phyloP scores from a whole-genome alignment of 2,329 filamentous ascomycete genomes.

The Fusarium verticillioides region DNA sequence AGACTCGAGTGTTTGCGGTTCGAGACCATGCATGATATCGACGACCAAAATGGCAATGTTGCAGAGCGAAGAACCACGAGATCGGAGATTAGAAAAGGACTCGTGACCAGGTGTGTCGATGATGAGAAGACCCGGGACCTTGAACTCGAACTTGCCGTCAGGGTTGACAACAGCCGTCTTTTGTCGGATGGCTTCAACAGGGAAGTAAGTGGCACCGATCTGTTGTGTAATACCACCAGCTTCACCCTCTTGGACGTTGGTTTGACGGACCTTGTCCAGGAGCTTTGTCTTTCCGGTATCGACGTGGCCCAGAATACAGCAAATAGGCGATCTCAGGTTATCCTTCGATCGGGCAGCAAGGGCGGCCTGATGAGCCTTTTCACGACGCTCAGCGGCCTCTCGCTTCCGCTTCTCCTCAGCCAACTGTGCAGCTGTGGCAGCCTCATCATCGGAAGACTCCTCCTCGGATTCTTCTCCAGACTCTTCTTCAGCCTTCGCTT shows the following conservation, averaged over 20 bases:
- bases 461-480: constrained; percentile 70
- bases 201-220: constrained; percentile 99
- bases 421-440: constrained; percentile 75
- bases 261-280: constrained; percentile 97
- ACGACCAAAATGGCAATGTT: constrained; percentile 99
- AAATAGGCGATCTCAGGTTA: constrained; percentile 95
- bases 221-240: constrained; percentile 99
- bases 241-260: constrained; percentile 98
- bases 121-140: constrained; percentile 93
- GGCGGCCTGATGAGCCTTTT: constrained; percentile 91
- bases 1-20: constrained; percentile 96
- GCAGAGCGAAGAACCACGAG: constrained; percentile 95
- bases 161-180: constrained; percentile 95
- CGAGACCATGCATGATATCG: constrained; percentile 99
- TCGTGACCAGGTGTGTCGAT: constrained; percentile 99
- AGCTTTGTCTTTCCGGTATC: constrained; percentile 99
- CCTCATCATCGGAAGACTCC: constrained; percentile 75
- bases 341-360: constrained; percentile 92
- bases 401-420: constrained; percentile 83
- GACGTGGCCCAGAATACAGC: constrained; percentile 99
- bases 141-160: constrained; percentile 92
- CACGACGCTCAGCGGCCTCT: constrained; percentile 87
- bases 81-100: constrained; percentile 98
- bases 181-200: constrained; percentile 88
- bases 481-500: constrained; percentile 42